A percentile compares a stretch with the other conserved stretches of the same genome.
Evolutionary conservation across 495 filamentous ascomycete genomes (phyloP).

Genomic region (Penicillium coffeae): DNA sequence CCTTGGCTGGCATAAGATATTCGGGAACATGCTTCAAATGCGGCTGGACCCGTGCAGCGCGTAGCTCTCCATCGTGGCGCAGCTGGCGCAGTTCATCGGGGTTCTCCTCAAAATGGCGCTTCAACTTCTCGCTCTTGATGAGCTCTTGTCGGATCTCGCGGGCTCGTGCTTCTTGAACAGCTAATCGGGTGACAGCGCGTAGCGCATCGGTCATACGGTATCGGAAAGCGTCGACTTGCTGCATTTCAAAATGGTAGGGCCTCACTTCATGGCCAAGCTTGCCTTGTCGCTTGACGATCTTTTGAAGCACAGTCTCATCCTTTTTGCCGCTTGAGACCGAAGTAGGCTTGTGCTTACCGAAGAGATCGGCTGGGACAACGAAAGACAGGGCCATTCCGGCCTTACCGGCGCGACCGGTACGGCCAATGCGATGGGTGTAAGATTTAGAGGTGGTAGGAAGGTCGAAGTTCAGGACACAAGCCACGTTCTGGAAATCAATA

Average conservation of each 20-base stretch:
- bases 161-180: conserved; percentile 83
- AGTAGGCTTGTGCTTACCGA: conserved; percentile 86
- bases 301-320: conserved; percentile 77
- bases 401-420: conserved; percentile 86
- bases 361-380: conserved; percentile 73
- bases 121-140: conserved; percentile 86
- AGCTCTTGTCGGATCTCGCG: conserved; percentile 85
- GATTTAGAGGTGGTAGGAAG: conserved; percentile 83
- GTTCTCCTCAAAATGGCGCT: conserved; percentile 96
- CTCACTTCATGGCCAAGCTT: conserved; percentile 74
- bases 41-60: conserved; percentile 71
- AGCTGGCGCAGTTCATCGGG: conserved; percentile 81
- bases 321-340: conserved; percentile 63
- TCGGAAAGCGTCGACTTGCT: conserved; percentile 84
- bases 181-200: conserved; percentile 72
- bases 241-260: conserved; percentile 92
- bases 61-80: conserved; percentile 84
- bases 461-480: conserved; percentile 95
- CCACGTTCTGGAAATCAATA: conserved; percentile 94
- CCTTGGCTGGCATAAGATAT: conserved; percentile 82
- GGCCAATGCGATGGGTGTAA: conserved; percentile 92
- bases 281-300: conserved; percentile 66
- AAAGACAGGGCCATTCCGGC: conserved; percentile 95
- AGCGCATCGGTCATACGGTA: conserved; percentile 93
- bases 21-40: conserved; percentile 96